Evolutionary conservation across 2,329 filamentous ascomycete species (phyloP).

Genomic region (Cordyceps militaris): DNA sequence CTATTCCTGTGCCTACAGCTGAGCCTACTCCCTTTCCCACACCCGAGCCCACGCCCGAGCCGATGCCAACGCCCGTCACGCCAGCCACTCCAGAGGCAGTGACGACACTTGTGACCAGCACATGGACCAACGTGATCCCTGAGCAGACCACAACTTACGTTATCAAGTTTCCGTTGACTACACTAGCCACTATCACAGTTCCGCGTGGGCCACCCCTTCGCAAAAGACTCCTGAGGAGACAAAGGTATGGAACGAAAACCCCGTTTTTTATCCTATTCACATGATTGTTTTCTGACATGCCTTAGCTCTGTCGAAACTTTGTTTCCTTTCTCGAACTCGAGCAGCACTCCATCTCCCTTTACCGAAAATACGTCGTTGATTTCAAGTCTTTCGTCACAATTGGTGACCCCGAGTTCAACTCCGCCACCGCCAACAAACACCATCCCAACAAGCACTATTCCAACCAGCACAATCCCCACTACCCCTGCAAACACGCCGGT

Average conservation of each 20-base stretch:
- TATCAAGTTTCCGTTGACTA: conserved; percentile 32
- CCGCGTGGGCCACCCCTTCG: conserved; percentile 13
- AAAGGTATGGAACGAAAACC: conserved; percentile 21
- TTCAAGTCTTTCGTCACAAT: conserved; percentile 25
- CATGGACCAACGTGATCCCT: conserved; percentile 33
- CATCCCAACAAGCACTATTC: background rate
- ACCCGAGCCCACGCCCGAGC: conserved; percentile 2
- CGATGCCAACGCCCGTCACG: conserved; percentile 26
- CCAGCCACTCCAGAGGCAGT: conserved; percentile 20
- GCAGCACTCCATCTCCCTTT: conserved; percentile 14
- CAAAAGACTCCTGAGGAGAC: conserved; percentile 23
- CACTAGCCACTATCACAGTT: conserved; percentile 28
- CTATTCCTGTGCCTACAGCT: conserved; percentile 14
- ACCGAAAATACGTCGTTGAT: conserved; percentile 18
- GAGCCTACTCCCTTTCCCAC: conserved; percentile 16
- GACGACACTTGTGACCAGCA: conserved; percentile 27
- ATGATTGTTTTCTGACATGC: conserved; percentile 10
- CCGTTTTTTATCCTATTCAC: background rate
- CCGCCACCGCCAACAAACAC: background rate
- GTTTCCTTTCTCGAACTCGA: conserved; percentile 27
- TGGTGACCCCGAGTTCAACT: background rate
- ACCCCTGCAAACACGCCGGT: background rate
- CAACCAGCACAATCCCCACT: background rate
- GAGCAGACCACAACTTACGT: conserved; percentile 35
- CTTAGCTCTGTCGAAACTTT: conserved; percentile 17